phyloP scores from a whole-genome alignment of 805 yeast genomes.

The Metschnikowia gelsemii region DNA sequence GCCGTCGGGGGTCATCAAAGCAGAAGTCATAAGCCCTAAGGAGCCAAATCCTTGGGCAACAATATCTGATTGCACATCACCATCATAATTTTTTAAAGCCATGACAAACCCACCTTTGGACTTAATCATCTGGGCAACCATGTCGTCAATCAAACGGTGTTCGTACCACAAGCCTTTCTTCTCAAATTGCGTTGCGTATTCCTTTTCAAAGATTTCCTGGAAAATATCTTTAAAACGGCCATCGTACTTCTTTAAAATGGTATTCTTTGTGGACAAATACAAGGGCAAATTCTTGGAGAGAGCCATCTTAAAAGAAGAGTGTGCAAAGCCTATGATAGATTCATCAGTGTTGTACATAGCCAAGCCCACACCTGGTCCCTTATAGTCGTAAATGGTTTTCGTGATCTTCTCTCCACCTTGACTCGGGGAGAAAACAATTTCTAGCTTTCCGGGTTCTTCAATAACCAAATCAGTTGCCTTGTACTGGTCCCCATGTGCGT shows the following conservation, averaged over 20 bases:
- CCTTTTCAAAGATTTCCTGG: conserved; percentile 70
- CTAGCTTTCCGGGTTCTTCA: conserved; percentile 76
- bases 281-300: conserved; percentile 73
- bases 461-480: conserved; percentile 85
- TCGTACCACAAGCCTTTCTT: conserved; percentile 88
- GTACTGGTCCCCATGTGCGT: conserved; percentile 96
- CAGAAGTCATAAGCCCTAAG: conserved; percentile 95
- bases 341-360: conserved; percentile 96
- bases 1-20: conserved; percentile 95
- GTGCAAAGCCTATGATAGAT: conserved; percentile 89
- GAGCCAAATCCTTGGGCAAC: conserved; percentile 99
- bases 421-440: conserved; percentile 71
- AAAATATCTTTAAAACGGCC: conserved; percentile 95
- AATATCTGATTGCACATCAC: conserved; percentile 94
- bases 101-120: conserved; percentile 92
- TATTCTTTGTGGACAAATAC: conserved; percentile 89
- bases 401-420: conserved; percentile 57
- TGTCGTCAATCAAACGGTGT: conserved; percentile 94
- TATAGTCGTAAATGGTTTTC: conserved; percentile 65
- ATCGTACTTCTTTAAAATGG: conserved; percentile 90
- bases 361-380: conserved; percentile 76
- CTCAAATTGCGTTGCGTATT: conserved; percentile 73
- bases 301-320: conserved; percentile 86
- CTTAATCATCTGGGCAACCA: conserved; percentile 98
- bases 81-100: conserved; percentile 97